Evolutionary conservation across 306 rosid genomes (phyloP).

Genomic region (barrel medic (Medicago truncatula)): DNA sequence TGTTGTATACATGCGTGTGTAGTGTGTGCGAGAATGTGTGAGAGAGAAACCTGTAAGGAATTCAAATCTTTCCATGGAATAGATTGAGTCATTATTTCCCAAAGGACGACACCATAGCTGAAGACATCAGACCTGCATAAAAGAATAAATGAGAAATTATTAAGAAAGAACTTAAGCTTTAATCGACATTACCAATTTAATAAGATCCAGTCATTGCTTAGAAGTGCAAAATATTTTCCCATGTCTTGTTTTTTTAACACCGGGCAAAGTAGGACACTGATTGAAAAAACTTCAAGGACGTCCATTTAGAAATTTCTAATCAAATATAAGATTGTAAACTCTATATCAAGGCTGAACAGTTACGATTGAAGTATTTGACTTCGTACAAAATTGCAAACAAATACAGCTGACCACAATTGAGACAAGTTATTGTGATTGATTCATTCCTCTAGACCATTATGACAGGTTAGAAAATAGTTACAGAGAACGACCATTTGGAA

Average conservation of each 20-base stretch:
- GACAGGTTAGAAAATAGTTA: conserved; percentile 10
- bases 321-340: background rate
- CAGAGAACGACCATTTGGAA: conserved; percentile 1
- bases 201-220: conserved; percentile 12
- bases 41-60: conserved; percentile 66
- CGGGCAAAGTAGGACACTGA: background rate
- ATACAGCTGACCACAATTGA: background rate
- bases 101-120: conserved; percentile 78
- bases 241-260: conserved; percentile 5
- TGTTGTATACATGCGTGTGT: background rate
- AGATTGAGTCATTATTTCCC: conserved; percentile 76
- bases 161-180: conserved; percentile 19
- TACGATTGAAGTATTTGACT: no score
- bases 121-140: conserved; percentile 73
- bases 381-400: background rate
- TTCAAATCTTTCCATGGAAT: conserved; percentile 74
- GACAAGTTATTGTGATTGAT: conserved; percentile 1
- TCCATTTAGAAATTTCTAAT: background rate
- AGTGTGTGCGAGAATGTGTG: conserved; percentile 1
- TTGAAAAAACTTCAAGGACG: background rate
- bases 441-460: conserved; percentile 14
- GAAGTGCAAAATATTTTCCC: conserved; percentile 9
- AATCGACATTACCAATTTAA: conserved; percentile 9
- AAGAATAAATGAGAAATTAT: conserved; percentile 24
- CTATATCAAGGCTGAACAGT: background rate